Percentiles rank a stretch among this genome's conserved stretches.
Conservation (phyloP, 768 basidiomycete genomes). For the Daedaleopsis sinensis region DNA sequence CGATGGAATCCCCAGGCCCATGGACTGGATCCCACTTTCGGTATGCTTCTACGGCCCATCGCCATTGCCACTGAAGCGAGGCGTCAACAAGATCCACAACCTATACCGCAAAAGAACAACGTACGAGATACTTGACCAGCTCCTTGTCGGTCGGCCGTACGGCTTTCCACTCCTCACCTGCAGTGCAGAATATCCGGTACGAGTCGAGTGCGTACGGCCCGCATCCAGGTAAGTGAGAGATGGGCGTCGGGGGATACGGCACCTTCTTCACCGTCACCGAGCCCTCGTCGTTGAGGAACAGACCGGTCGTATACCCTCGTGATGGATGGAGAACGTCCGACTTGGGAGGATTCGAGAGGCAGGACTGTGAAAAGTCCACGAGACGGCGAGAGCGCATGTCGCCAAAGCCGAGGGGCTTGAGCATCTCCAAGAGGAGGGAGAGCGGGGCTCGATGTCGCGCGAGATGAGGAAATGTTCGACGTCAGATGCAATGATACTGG, state of each 20-base stretch:
- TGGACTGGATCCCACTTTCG: constrained; percentile 51
- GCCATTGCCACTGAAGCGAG: constrained; percentile 61
- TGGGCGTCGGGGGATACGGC: constrained; percentile 49
- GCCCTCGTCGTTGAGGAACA: background rate
- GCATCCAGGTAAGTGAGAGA: constrained; percentile 64
- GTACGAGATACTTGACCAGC: constrained; percentile 64
- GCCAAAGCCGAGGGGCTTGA: constrained; percentile 62
- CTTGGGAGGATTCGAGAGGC: constrained; percentile 5
- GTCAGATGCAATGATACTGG: background rate
- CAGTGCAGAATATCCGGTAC: constrained; percentile 67
- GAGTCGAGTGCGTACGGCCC: constrained; percentile 78
- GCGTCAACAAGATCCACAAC: background rate
- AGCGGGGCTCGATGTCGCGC: background rate
- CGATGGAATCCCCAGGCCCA: constrained; percentile 44
- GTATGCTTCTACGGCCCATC: constrained; percentile 63
- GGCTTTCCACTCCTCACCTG: constrained; percentile 56
- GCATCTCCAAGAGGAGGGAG: constrained; percentile 2
- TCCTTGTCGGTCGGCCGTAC: constrained; percentile 74
- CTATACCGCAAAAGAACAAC: constrained; percentile 26
- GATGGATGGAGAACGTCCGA: background rate
- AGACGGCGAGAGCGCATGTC: constrained; percentile 59
- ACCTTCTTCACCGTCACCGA: background rate
- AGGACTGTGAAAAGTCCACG: constrained; percentile 34
- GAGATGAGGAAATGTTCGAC: background rate
- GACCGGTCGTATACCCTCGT: background rate